A percentile compares a stretch with the other conserved stretches of the same genome.
Conservation (phyloP, 129 eudicot species). For the Flaveria ramosissima region DNA sequence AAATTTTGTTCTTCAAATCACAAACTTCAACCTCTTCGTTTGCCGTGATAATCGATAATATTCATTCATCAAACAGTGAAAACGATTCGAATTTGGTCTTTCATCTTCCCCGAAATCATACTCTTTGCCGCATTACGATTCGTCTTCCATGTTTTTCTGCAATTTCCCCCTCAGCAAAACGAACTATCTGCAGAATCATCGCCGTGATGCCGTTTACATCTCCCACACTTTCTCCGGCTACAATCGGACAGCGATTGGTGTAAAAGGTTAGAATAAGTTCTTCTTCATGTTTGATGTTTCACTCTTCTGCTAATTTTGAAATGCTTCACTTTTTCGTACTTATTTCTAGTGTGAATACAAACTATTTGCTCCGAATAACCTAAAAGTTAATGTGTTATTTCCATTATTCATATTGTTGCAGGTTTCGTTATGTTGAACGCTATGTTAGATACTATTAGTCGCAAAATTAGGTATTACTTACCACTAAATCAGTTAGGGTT, state of each 20-base stretch:
- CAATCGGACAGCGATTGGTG: background rate
- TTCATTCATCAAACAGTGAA: background rate
- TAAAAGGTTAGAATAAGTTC: slow-evolving; percentile 26
- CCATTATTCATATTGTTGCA: background rate
- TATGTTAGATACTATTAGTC: background rate
- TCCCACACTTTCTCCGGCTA: slow-evolving; percentile 8
- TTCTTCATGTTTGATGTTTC: background rate
- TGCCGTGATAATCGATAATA: slow-evolving; percentile 14
- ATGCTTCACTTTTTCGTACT: too few relatives aligned
- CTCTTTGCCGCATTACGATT: background rate
- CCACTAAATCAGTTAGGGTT: slow-evolving; percentile 12
- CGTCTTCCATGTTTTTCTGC: background rate
- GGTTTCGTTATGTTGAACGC: background rate
- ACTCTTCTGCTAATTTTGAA: background rate
- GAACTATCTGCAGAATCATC: background rate
- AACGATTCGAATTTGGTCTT: background rate
- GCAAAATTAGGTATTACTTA: background rate
- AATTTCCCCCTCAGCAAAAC: background rate
- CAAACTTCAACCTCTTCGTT: background rate
- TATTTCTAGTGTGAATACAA: too few relatives aligned
- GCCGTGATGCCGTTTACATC: slow-evolving; percentile 5
- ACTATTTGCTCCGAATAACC: background rate
- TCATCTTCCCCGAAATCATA: slow-evolving; percentile 2
- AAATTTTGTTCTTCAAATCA: background rate
- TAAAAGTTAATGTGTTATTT: background rate